phyloP scores from a whole-genome alignment of 306 rosid species.

The Notholithocarpus densiflorus region DNA sequence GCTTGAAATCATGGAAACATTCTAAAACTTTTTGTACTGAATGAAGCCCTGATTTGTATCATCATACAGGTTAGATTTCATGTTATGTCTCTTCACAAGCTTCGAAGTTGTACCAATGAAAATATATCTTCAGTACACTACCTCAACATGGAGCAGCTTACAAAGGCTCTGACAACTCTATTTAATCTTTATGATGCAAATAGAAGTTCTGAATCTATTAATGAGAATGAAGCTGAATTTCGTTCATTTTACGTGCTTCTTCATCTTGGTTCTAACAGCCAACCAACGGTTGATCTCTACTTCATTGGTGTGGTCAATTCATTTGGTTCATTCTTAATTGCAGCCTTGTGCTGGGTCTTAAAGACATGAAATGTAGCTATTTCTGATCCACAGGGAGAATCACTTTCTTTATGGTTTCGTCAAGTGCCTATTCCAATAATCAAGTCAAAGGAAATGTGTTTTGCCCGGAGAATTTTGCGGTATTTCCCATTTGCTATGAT shows the following conservation, averaged over 20 bases:
- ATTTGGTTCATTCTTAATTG: constrained; percentile 14
- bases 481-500: constrained; percentile 23
- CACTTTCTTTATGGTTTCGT: constrained; percentile 81
- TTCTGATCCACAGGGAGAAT: constrained; percentile 69
- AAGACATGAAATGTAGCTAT: constrained; percentile 25
- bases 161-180: constrained; percentile 71
- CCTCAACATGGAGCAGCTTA: constrained; percentile 89
- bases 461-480: constrained; percentile 72
- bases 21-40: not conserved
- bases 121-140: constrained; percentile 65
- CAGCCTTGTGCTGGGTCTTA: constrained; percentile 18
- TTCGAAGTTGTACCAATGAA: constrained; percentile 43
- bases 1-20: constrained; percentile 1
- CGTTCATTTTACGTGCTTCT: constrained; percentile 80
- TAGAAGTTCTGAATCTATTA: constrained; percentile 36
- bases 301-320: constrained; percentile 28
- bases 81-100: constrained; percentile 67
- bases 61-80: constrained; percentile 75
- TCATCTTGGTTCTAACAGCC: constrained; percentile 67
- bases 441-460: constrained; percentile 81
- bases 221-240: constrained; percentile 80
- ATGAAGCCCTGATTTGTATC: not conserved
- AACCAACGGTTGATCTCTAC: constrained; percentile 58
- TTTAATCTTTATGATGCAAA: constrained; percentile 63
- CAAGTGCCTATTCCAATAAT: constrained; percentile 43